Evolutionary conservation across 164 flowering plant genomes (phyloP).

Genomic region (Piper betle): DNA sequence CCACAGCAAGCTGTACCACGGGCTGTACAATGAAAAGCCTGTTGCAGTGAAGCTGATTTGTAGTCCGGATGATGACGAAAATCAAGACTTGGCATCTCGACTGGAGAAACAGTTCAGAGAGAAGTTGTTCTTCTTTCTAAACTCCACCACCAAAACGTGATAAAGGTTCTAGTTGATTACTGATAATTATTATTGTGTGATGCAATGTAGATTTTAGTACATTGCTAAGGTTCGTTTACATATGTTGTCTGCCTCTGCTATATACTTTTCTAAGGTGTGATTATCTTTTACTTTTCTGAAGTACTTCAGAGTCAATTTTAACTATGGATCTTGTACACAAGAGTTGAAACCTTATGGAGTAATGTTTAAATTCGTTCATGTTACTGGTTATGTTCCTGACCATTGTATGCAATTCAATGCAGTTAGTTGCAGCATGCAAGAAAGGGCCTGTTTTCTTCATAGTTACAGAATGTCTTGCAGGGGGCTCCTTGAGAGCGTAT

Average conservation of each 20-base stretch:
- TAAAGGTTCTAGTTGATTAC: constrained; percentile 34
- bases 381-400: neutral
- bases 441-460: constrained; percentile 68
- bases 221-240: neutral
- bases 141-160: constrained; percentile 63
- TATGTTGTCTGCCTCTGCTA: too few species aligned
- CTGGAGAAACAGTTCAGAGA: constrained; percentile 60
- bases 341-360: too few species aligned
- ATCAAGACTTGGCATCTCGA: constrained; percentile 38
- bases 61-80: constrained; percentile 75
- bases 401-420: constrained; percentile 7
- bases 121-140: constrained; percentile 64
- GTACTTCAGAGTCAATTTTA: too few species aligned
- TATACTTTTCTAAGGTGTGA: too few species aligned
- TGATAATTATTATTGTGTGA: too few species aligned
- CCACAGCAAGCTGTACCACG: constrained; percentile 78
- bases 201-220: too few species aligned
- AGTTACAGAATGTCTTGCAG: constrained; percentile 65
- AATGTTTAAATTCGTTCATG: neutral
- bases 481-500: constrained; percentile 78
- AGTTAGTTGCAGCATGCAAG: constrained; percentile 80
- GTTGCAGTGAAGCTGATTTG: constrained; percentile 79
- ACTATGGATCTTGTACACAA: too few species aligned
- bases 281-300: too few species aligned
- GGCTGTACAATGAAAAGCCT: constrained; percentile 55